A percentile compares a stretch with the other conserved stretches of the same genome.
These are phyloP conservation scores for Seminavis robusta DNA, from an alignment of 108 stramenopile genomes.

Conservation along the genomic window DNA sequence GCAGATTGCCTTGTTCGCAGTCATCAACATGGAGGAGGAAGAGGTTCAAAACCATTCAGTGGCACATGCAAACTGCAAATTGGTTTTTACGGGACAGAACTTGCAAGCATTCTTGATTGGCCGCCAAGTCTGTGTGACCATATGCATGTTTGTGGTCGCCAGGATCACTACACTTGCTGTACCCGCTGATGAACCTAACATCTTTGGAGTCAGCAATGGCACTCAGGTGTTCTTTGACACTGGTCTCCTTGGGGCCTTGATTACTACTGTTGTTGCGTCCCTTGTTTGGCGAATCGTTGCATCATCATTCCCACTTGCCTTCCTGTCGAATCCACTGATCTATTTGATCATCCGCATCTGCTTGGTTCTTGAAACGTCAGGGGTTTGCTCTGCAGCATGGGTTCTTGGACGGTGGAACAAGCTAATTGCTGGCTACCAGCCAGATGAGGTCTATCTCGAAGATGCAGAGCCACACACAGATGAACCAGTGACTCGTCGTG, in stretches of 20 bases:
- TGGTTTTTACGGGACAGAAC: slow-evolving; percentile 30
- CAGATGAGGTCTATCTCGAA: slow-evolving; percentile 42
- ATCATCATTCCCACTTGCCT: slow-evolving; percentile 42
- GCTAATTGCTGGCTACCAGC: slow-evolving; percentile 23
- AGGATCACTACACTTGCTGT: slow-evolving; percentile 37
- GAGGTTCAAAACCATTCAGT: slow-evolving; percentile 14
- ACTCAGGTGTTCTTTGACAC: slow-evolving; percentile 55
- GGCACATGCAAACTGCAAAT: slow-evolving; percentile 25
- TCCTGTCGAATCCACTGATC: slow-evolving; percentile 46
- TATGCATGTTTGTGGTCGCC: slow-evolving; percentile 55
- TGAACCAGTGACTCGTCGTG: neutral
- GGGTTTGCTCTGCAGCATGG: slow-evolving; percentile 51
- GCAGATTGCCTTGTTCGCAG: slow-evolving; percentile 67
- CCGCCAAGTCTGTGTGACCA: slow-evolving; percentile 46
- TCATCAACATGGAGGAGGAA: slow-evolving; percentile 36
- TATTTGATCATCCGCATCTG: slow-evolving; percentile 46
- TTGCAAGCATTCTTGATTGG: slow-evolving; percentile 52
- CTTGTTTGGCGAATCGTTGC: slow-evolving; percentile 56
- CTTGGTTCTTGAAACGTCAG: slow-evolving; percentile 38
- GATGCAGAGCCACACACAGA: neutral
- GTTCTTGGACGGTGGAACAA: slow-evolving; percentile 20
- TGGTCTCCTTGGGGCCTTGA: slow-evolving; percentile 48
- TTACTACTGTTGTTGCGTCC: slow-evolving; percentile 48
- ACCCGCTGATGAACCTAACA: slow-evolving; percentile 17
- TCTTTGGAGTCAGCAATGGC: slow-evolving; percentile 42